Evolutionary conservation across 164 flowering plant species (phyloP), one percentile per base, ranked within the genome.

Genomic region (Tinospora cordifolia): DNA sequence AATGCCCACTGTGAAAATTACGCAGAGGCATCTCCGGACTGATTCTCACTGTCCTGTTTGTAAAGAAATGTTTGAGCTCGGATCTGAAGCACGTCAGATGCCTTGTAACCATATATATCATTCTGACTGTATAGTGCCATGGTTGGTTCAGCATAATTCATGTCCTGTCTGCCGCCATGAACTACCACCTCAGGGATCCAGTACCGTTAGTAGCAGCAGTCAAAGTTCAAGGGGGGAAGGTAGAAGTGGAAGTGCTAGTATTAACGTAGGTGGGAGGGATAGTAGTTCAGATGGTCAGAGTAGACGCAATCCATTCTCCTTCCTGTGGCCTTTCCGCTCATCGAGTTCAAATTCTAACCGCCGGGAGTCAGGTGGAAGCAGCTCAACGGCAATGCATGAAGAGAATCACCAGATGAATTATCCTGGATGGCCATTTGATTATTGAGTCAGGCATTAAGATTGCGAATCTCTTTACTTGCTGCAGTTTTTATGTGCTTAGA

Each of bases 151-250:
- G 79, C 88, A 86, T 73, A 89, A 88, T 65, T 87, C 98, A 0
- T 92, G 96, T 77, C 98, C 98, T 8, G 94, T 89, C 62, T 92
- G 97, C 76, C 90, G 96, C n/a, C 87, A 80, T 24, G 92, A 86
- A 71, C 66, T 89, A 67, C 77, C 91, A 11, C 75, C 84, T 34
- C 83, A 75, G 60, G 82, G 79, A 47, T 73, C 81, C 15, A 68
- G 77, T 51, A 71, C 77, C 63, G 27, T 82, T 25, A 77, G 67
- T 13, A 72, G 69, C 67, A 72, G 69, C 67, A 34, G 21, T 75
- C 79, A 76, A 39, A 76, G 76, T 73, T 76, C 87, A 46, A 62
- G 76, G 49, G 70, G 62, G 67, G 70, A 64, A 57, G 72, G 44
- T 59, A 76, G 85, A 64, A 84, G 74, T 70, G 74, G 78, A 69